Evolutionary conservation across 768 basidiomycete genomes (phyloP), one percentile per base, ranked within the genome.

Genomic region (Kwoniella sp.): DNA sequence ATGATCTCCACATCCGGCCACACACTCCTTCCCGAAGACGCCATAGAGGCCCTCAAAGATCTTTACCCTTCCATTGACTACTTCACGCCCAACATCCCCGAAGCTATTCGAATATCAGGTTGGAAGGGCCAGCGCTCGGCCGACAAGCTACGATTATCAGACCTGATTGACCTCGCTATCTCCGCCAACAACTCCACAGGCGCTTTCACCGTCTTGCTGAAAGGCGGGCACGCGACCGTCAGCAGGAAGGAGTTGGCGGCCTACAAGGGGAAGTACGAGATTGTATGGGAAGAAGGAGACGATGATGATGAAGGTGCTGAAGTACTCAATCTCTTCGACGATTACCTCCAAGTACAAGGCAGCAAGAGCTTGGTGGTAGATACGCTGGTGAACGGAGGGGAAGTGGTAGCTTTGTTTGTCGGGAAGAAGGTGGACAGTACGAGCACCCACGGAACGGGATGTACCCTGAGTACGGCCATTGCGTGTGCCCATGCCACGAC

Each of bases 1-100:
- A 92, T 88, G 72, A 90, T 95, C 1, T 91, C 91, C 2, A 95
- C 93, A 0, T 91, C 90, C 0, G 92, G 92, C 1, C 90, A 93
- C 73, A 85, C 83, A 7, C 83, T 97, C 1, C 83, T 96, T 9
- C 83, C 87, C 5, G 80, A 84, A 17, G 84, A 86, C 12, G 91
- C 93, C 0, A 73, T 93, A 58, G 77, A 83, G 8, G 82, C 83
- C 1, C 70, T 96, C 64, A 82, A 86, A 7, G 60, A 87, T n/a
- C 79, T 95, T 1, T 85, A 94, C 53, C 91, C 91, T 0, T 80
- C 90, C 19, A 82, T 89, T 0, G 82, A 84, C 0, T 76, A 93
- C 46, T 83, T 97, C 55, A 95, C 93, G 0, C 94, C 93, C 0
- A 96, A 96, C 79, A 88, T 86, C 63, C 79, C 85, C 0, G 93